Evolutionary conservation across 345 rosid species (phyloP).

Genomic region (Eucalyptus marginata): DNA sequence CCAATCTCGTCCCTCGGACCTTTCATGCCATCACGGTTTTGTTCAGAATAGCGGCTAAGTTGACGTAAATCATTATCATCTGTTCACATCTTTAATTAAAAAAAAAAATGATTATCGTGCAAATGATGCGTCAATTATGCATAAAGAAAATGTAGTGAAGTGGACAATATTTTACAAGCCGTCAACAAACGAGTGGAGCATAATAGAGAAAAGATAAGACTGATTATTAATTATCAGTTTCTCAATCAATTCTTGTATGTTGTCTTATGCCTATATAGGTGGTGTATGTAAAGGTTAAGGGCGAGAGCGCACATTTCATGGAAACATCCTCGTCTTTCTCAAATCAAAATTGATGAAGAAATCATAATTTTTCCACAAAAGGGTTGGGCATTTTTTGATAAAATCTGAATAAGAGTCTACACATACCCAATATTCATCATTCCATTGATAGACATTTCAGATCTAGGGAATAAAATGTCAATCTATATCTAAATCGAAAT

Average conservation of each 20-base stretch:
- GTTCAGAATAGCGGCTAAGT: neutral
- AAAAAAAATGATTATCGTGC: neutral
- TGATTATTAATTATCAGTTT: rapidly evolving
- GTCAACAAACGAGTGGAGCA: rapidly evolving
- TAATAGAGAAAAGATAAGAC: rapidly evolving
- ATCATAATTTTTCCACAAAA: too few species aligned
- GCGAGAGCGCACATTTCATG: too few species aligned
- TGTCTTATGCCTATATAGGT: too few species aligned
- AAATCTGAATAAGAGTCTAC: too few species aligned
- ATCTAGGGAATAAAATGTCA: neutral
- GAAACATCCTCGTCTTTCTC: too few species aligned
- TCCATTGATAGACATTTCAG: neutral
- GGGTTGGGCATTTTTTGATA: too few species aligned
- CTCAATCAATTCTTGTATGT: rapidly evolving
- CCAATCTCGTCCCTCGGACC: neutral
- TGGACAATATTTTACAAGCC: neutral
- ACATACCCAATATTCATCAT: neutral
- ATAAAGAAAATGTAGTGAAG: neutral
- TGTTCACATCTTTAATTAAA: neutral
- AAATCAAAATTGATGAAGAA: too few species aligned
- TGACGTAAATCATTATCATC: neutral
- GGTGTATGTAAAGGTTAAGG: too few species aligned
- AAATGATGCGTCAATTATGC: rapidly evolving
- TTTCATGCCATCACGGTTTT: neutral
- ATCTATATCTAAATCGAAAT: neutral